Percentiles rank a stretch among this genome's conserved stretches.
These are phyloP conservation scores for Penicillium concentricum DNA, from an alignment of 2,329 filamentous ascomycete species.

Conservation along the genomic window DNA sequence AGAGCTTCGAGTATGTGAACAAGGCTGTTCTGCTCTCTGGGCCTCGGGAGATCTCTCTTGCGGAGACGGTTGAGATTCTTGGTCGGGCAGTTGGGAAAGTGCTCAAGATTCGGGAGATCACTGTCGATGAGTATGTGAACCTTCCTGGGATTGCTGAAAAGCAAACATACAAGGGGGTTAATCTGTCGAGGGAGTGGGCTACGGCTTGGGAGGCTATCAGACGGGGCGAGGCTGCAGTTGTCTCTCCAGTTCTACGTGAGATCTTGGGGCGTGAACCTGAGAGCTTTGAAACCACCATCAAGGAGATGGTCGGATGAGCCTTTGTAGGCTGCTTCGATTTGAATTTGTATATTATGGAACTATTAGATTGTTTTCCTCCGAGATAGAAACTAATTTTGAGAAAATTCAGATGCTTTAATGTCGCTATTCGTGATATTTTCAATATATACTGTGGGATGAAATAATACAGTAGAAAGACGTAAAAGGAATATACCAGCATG, in stretches of 20 bases:
- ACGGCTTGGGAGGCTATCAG: conserved; percentile 50
- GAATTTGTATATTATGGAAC: background rate
- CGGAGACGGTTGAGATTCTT: conserved; percentile 38
- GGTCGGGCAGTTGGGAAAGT: conserved; percentile 27
- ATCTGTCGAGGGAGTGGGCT: conserved; percentile 47
- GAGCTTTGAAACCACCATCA: conserved; percentile 40
- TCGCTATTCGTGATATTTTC: background rate
- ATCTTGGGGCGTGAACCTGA: conserved; percentile 47
- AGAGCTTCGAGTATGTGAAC: conserved; percentile 33
- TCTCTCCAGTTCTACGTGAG: conserved; percentile 40
- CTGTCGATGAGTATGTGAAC: conserved; percentile 44
- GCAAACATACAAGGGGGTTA: conserved; percentile 36
- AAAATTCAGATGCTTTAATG: background rate
- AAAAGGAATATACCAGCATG: background rate
- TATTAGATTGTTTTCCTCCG: background rate
- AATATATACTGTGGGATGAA: background rate
- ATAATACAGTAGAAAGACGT: background rate
- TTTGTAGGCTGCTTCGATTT: background rate
- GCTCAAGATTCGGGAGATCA: conserved; percentile 38
- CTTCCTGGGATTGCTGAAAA: conserved; percentile 41
- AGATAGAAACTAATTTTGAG: background rate
- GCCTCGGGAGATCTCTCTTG: conserved; percentile 31
- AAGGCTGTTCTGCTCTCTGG: conserved; percentile 38
- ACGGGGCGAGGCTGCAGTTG: conserved; percentile 45
- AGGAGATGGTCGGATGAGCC: conserved; percentile 7